These are phyloP conservation scores for Calendula officinalis DNA, from an alignment of 129 eudicot genomes.

Conservation along the genomic window DNA sequence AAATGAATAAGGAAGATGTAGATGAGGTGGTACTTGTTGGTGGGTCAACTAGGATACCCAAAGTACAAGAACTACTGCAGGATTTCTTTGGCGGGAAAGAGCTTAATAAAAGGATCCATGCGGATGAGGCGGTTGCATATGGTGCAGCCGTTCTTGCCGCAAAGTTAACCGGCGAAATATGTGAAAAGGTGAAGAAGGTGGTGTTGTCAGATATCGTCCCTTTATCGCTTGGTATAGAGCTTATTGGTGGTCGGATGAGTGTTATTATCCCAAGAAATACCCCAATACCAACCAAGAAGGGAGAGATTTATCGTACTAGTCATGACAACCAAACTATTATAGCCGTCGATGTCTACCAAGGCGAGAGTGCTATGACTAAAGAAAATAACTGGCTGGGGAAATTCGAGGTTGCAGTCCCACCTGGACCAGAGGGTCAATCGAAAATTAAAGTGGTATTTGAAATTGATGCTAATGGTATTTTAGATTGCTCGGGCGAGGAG, in stretches of 20 bases:
- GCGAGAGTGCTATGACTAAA: conserved; percentile 4
- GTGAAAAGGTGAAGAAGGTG: no score
- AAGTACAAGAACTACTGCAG: no score
- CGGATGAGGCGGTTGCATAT: no score
- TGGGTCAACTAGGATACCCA: no score
- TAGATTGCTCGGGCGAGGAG: conserved; percentile 18
- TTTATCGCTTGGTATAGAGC: no score
- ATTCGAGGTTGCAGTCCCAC: conserved; percentile 9
- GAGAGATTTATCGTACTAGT: neutral
- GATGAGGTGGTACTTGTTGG: no score
- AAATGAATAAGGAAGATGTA: no score
- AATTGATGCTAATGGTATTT: conserved; percentile 15
- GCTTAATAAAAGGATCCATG: no score
- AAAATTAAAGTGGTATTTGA: neutral
- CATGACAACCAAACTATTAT: neutral
- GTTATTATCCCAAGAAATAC: conserved; percentile 15
- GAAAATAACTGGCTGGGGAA: conserved; percentile 7
- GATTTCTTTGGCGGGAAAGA: no score
- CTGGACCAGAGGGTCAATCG: conserved; percentile 15
- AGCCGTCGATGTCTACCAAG: neutral
- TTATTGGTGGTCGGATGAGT: neutral
- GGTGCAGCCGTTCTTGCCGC: no score
- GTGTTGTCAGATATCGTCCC: no score
- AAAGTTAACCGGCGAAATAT: no score
- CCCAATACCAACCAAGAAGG: conserved; percentile 1